Evolutionary conservation across 2,329 filamentous ascomycete genomes (phyloP), one percentile per base, ranked within the genome.

Genomic region (Exserohilum rostratum): DNA sequence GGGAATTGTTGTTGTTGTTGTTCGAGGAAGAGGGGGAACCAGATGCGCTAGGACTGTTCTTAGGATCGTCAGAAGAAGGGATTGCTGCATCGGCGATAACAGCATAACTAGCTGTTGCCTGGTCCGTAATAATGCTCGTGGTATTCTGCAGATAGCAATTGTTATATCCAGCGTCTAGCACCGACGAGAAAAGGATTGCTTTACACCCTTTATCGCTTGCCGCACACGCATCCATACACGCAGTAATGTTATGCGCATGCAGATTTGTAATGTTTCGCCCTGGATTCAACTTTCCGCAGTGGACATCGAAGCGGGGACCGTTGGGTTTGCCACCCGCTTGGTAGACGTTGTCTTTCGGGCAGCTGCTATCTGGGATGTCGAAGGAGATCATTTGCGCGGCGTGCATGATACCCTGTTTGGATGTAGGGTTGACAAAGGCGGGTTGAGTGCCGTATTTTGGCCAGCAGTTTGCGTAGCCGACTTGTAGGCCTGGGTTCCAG

Each of bases 91-190:
- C 57, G 6, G 54, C 18, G 1, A 70, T 49, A 1, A 60, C 54
- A 12, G 66, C 70, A 46, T 66, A 72, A 1, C 59, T 70, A 2
- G 61, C 58, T 1, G 40, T 53, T 6, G 61, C 37, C 27, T 60
- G 49, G 40, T 68, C 57, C 37, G 40, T 55, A 35, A 67, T 55
- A 1, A 66, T 58, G 10, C 44, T 57, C 3, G 67, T 67, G 0
- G 68, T 69, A 51, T 72, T 73, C 39, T 73, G 68, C 0, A 74
- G 58, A 27, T 72, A 71, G 61, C 70, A 73, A 51, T 74, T 74
- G 7, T 67, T 50, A 53, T 60, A 74, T 0, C 71, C 71, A 35
- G 54, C 52, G 1, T 46, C 20, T 5, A 74, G 58, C 0, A 37
- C 59, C 0, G 66, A 65, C 39, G 70, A 67, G 48, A 71, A 74